Evolutionary conservation across 768 basidiomycete species (phyloP).

Genomic region (Clathrus columnatus): DNA sequence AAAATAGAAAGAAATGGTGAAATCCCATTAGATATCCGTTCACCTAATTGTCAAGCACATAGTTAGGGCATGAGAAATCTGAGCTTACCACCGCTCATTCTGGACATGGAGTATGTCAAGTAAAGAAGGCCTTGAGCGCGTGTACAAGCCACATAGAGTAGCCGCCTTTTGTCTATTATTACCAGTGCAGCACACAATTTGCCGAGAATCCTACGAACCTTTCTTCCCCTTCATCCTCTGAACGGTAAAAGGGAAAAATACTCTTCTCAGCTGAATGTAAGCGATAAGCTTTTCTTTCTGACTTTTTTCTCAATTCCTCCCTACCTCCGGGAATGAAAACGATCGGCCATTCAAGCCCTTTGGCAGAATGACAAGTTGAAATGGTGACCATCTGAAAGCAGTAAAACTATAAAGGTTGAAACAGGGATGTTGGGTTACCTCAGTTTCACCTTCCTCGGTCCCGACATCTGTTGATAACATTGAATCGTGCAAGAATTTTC

Average conservation of each 20-base stretch:
- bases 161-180: constrained; percentile 39
- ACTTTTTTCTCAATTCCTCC: neutral
- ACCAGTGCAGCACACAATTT: neutral
- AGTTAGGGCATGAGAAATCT: neutral
- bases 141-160: constrained; percentile 86
- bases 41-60: neutral
- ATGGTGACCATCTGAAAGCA: constrained; percentile 65
- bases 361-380: constrained; percentile 82
- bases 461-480: constrained; percentile 78
- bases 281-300: neutral
- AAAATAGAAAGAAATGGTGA: neutral
- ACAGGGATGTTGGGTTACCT: constrained; percentile 25
- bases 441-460: constrained; percentile 39
- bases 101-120: constrained; percentile 38
- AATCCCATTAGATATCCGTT: neutral
- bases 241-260: constrained; percentile 66
- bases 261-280: constrained; percentile 52
- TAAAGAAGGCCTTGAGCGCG: constrained; percentile 69
- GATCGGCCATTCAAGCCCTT: constrained; percentile 89
- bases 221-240: constrained; percentile 76
- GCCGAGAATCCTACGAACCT: constrained; percentile 38
- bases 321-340: constrained; percentile 70
- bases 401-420: neutral
- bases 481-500: constrained; percentile 67
- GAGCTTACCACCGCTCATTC: constrained; percentile 36